Conservation (phyloP, 2,329 filamentous ascomycete genomes). For the Thelonectria blattea region DNA sequence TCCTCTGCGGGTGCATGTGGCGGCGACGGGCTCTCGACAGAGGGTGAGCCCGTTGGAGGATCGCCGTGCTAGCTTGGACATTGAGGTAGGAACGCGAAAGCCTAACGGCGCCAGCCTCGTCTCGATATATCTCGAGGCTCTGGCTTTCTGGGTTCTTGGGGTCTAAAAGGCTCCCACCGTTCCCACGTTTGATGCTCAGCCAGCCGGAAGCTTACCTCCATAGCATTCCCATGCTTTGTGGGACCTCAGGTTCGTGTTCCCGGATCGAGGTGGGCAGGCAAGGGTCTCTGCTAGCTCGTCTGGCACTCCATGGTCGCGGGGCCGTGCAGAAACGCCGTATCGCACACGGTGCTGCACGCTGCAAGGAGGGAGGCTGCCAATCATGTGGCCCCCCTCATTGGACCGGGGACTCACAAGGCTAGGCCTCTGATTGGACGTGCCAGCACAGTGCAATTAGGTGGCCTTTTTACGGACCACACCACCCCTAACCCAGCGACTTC, state of each 20-base stretch:
- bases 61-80: background rate
- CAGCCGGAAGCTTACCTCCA: conserved; percentile 14
- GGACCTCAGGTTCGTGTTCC: background rate
- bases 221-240: conserved; percentile 21
- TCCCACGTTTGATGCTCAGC: conserved; percentile 13
- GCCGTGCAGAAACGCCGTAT: conserved; percentile 29
- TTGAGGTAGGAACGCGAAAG: conserved; percentile 23
- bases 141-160: background rate
- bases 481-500: conserved; percentile 33
- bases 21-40: background rate
- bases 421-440: conserved; percentile 25
- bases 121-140: conserved; percentile 22
- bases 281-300: conserved; percentile 24
- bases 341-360: conserved; percentile 29
- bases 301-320: conserved; percentile 22
- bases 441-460: background rate
- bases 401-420: conserved; percentile 23
- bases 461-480: conserved; percentile 32
- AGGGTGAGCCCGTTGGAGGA: conserved; percentile 15
- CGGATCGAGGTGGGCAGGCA: conserved; percentile 12
- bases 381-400: conserved; percentile 40
- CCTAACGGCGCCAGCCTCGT: conserved; percentile 25
- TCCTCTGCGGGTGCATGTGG: background rate
- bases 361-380: conserved; percentile 36
- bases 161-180: conserved; percentile 4